phyloP scores from a whole-genome alignment of 78 protist species.

The Pigoraptor vietnamica region DNA sequence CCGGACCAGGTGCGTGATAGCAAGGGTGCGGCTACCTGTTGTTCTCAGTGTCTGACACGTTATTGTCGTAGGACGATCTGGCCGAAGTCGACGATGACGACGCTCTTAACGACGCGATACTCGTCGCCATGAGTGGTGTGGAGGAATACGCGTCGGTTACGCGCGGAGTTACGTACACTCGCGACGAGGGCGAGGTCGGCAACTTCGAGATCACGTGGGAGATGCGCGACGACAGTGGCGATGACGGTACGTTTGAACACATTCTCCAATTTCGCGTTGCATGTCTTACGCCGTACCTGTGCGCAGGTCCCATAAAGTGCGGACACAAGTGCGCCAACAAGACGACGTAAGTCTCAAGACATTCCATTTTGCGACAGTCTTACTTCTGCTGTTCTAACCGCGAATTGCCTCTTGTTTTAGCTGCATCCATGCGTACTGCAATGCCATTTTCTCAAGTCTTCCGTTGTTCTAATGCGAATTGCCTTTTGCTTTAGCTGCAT shows the following conservation, averaged over 20 bases:
- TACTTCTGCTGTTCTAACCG: no score
- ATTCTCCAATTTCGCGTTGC: neutral
- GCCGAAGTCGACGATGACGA: neutral
- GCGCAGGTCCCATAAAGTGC: neutral
- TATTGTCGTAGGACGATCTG: neutral
- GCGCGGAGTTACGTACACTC: neutral
- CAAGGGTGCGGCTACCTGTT: neutral
- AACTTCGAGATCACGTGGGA: neutral
- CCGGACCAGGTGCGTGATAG: neutral
- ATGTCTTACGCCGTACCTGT: neutral
- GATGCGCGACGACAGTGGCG: neutral
- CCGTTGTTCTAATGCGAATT: no score
- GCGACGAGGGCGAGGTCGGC: neutral
- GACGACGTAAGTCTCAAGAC: neutral
- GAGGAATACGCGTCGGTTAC: neutral
- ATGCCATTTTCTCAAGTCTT: no score
- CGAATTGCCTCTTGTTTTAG: no score
- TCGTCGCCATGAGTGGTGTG: neutral
- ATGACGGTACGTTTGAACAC: neutral
- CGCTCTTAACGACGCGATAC: neutral
- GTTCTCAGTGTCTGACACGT: neutral
- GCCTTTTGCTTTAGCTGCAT: no score
- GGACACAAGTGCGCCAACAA: neutral
- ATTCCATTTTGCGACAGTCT: neutral
- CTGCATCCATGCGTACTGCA: no score